Evolutionary conservation across 768 basidiomycete genomes (phyloP), one percentile per base, ranked within the genome.

Genomic region (Termitomyces sp.): DNA sequence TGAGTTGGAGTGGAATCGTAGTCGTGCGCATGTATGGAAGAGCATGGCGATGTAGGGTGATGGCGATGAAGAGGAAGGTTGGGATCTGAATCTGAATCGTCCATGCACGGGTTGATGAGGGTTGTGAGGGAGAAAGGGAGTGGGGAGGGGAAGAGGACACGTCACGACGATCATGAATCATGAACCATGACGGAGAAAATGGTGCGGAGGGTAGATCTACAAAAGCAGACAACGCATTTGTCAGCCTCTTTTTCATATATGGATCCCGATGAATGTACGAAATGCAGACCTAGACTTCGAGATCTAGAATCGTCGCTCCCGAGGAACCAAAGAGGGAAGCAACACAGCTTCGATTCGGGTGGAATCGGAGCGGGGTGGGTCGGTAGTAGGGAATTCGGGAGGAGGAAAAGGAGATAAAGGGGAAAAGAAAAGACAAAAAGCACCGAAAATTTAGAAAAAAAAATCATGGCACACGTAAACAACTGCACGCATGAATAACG

Each of bases 381-480:
- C n/a, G 22, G 11, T 35, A n/a, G 12, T 20, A 20, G 32, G 42
- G 32, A 2, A 38, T 53, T 54, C 53, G 53, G 42, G 18, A 2
- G 12, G 7, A 7, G 2, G 28, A 5, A 20, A 16, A 15, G n/a
- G n/a, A n/a, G n/a, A n/a, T n/a, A n/a, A n/a, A n/a, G n/a, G n/a
- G n/a, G n/a, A n/a, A n/a, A n/a, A n/a, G n/a, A 20, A 35, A 24
- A 55, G n/a, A 42, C 39, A 39, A 13, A 42, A n/a, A 55, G 54
- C 54, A 55, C 24, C 9, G 18, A 32, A n/a, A 32, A 18, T 35
- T 3, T n/a, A n/a, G 33, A 22, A 24, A 2, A 32, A 16, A 44
- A n/a, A n/a, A n/a, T 35, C 55, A 57, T 57, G 44, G 44, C 55
- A 44, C 54, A 55, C 54, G 54, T 42, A 33, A 33, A n/a, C n/a